A percentile compares a stretch with the other conserved stretches of the same genome.
Evolutionary conservation across 352 stramenopile species (phyloP).

Genomic region (Globisporangium iwayamae): DNA sequence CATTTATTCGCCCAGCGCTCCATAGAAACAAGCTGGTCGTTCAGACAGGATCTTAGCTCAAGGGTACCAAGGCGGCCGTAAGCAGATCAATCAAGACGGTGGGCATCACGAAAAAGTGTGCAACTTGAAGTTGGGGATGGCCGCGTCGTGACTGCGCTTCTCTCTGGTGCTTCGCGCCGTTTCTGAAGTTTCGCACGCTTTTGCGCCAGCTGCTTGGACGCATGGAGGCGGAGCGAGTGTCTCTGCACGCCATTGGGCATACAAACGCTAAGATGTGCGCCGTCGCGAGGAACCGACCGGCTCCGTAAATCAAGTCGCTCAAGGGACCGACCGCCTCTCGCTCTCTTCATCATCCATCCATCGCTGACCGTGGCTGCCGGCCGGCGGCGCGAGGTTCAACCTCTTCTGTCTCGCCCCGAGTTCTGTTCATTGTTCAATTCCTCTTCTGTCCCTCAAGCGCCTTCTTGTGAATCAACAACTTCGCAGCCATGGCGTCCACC

Average conservation of each 20-base stretch:
- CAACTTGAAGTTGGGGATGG: constrained; percentile 4
- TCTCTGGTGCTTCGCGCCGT: constrained; percentile 1
- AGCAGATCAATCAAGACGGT: background rate
- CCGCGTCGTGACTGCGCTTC: background rate
- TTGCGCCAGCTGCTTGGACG: background rate
- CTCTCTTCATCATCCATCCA: background rate
- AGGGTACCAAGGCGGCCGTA: too few relatives aligned
- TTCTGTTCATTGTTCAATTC: constrained; percentile 6
- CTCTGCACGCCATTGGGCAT: background rate
- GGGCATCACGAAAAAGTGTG: background rate
- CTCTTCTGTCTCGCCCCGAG: background rate
- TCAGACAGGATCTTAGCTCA: too few relatives aligned
- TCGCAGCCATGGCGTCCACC: background rate
- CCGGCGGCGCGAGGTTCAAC: background rate
- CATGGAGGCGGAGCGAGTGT: constrained; percentile 1
- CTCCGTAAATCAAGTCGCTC: constrained; percentile 2
- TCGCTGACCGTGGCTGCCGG: background rate
- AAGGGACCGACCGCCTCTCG: background rate
- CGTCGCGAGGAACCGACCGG: background rate
- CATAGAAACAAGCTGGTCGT: too few relatives aligned
- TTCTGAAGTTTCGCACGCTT: constrained; percentile 11
- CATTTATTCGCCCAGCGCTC: background rate
- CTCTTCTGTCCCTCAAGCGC: background rate
- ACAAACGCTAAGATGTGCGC: background rate
- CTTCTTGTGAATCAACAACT: background rate